Evolutionary conservation across 345 rosid genomes (phyloP), one percentile per base, ranked within the genome.

Genomic region (Reutealis trisperma): DNA sequence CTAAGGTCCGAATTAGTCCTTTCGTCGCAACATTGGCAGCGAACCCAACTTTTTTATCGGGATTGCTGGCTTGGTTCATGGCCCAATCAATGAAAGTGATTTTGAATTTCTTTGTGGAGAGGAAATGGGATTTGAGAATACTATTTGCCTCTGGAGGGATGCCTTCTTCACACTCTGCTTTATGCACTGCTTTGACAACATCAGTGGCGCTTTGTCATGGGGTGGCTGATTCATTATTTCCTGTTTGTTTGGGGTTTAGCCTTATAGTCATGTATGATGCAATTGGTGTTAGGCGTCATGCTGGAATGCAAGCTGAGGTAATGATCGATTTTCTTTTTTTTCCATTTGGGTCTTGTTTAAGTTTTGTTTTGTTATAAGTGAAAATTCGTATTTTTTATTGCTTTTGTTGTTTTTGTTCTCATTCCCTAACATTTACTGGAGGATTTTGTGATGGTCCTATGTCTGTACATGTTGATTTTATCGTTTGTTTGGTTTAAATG

Each of bases 271-370:
- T 94, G 97, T 94, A 94, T 75, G 98, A 94, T 78, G 97, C 98
- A 0, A 94, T 91, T 16, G 98, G 98, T 14, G 97, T 94, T 49
- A 81, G 97, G 83, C 91, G 97, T n/a, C 97, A 94, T 75, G 98
- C 97, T 14, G 98, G 98, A 62, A 91, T 94, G 94, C 98, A 94
- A 82, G 98, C 98, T 81, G 87, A 90, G 98, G 98, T 93, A 81
- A 82, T 44, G 6, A 12, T 22, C 45, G 7, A 8, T 8, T 54
- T 27, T 15, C 58, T 63, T 34, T 52, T 83, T 15, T 81, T 8
- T 30, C 21, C 9, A 5, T 64, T 14, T 1, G 6, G 27, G 41
- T 13, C 5, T 32, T 57, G 51, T n/a, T 42, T 37, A 2, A 16
- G 24, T 58, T 69, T 41, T 57, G 6, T 72, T 69, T 54, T 21